Percentiles rank a stretch among this genome's conserved stretches.
Evolutionary conservation across 495 filamentous ascomycete species (phyloP).

Genomic region (Elasticomyces elasticus): DNA sequence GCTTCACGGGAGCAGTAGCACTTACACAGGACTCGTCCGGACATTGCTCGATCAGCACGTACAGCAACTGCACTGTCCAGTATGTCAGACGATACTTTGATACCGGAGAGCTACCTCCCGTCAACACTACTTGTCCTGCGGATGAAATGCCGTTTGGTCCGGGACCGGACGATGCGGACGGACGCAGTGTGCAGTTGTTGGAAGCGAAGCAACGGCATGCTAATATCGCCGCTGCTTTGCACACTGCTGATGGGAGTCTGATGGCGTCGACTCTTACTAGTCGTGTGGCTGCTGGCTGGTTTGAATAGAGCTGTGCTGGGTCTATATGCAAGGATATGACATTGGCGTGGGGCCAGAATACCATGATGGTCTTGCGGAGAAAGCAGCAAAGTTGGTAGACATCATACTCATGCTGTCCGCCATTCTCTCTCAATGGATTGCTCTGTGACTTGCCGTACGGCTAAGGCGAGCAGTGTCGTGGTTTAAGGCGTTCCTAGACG

Average conservation of each 20-base stretch:
- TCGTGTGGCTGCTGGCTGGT: neutral
- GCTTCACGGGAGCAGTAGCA: constrained; percentile 44
- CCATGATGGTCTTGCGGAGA: too few relatives aligned
- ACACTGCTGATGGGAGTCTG: constrained; percentile 3
- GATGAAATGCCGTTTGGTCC: constrained; percentile 18
- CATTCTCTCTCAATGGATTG: too few relatives aligned
- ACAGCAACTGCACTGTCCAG: constrained; percentile 25
- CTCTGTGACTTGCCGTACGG: too few relatives aligned
- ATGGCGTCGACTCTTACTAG: neutral
- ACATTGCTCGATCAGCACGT: constrained; percentile 25
- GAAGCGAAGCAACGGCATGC: neutral
- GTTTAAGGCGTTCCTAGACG: too few relatives aligned
- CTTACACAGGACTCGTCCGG: constrained; percentile 47
- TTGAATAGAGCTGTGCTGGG: too few relatives aligned
- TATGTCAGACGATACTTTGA: constrained; percentile 28
- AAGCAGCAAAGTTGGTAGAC: too few relatives aligned
- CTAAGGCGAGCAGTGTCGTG: too few relatives aligned
- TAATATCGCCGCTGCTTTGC: constrained; percentile 3
- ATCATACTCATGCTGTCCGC: too few relatives aligned
- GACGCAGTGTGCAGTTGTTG: neutral
- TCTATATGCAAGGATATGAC: too few relatives aligned
- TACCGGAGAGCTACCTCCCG: constrained; percentile 24
- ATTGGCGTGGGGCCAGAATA: too few relatives aligned
- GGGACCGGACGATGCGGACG: neutral
- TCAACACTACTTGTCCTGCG: constrained; percentile 21